Evolutionary conservation across 176 grass and related monocot species (phyloP).

Genomic region (Guadua angustifolia): DNA sequence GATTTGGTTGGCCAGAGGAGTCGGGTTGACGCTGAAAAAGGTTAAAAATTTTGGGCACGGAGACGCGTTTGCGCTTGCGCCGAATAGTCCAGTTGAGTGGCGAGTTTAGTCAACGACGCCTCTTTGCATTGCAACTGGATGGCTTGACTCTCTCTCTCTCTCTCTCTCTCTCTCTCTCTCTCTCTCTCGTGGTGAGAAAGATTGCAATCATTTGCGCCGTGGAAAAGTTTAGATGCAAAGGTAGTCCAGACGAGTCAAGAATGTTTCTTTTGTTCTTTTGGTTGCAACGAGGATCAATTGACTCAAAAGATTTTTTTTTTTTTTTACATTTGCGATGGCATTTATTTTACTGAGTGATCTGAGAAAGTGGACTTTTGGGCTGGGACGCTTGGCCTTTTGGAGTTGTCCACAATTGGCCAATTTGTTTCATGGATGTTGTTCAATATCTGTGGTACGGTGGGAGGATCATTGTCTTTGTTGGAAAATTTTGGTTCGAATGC

Average conservation of each 20-base stretch:
- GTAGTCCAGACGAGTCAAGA: conserved; percentile 36
- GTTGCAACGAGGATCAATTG: conserved; percentile 4
- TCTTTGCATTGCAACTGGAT: conserved; percentile 19
- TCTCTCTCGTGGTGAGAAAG: background rate
- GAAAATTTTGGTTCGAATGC: background rate
- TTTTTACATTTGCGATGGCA: background rate
- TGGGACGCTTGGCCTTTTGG: background rate
- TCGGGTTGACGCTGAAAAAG: conserved; percentile 22
- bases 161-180: too few species aligned
- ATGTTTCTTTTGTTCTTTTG: background rate
- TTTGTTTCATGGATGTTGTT: background rate
- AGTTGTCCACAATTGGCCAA: background rate
- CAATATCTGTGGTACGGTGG: background rate
- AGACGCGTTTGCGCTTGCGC: background rate
- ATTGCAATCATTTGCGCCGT: conserved; percentile 28
- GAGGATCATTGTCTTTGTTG: background rate
- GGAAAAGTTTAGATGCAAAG: conserved; percentile 36
- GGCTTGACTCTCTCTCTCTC: conserved; percentile 9
- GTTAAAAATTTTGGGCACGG: background rate
- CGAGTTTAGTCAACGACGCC: conserved; percentile 21
- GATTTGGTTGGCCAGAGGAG: conserved; percentile 28
- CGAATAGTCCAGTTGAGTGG: background rate
- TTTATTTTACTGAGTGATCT: conserved; percentile 3
- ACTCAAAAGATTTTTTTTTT: background rate
- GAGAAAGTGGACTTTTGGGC: background rate